Evolutionary conservation across 768 basidiomycete genomes (phyloP), one percentile per base, ranked within the genome.

Genomic region (Panus rudis): DNA sequence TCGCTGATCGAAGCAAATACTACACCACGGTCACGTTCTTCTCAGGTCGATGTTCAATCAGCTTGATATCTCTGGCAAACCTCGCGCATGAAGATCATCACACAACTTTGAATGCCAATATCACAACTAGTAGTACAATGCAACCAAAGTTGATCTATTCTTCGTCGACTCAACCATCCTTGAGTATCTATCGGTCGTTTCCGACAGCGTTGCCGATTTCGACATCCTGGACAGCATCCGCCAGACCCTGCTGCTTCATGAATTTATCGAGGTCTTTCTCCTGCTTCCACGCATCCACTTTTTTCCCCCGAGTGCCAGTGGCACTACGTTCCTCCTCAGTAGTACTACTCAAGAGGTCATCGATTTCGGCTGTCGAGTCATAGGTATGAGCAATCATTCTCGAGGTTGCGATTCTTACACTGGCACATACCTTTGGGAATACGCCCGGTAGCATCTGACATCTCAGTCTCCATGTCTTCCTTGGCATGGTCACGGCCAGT

Each of bases 211-310:
- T n/a, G n/a, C n/a, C 43, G 19, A 55, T 56, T 40, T 51, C 49
- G 6, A 54, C 45, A 17, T 56, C 55, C 41, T 52, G 51, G 4
- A 52, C 44, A 8, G 40, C 54, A 11, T 35, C 39, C 24, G 26
- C 19, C 22, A 53, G 20, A 6, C 52, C 51, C 7, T 24, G 27
- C 33, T 55, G 47, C 11, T 51, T 49, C 23, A 54, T 21, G 25
- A 37, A 28, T 6, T 39, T 45, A 40, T 58, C 62, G 11, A 58
- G 3, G 6, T 45, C 55, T 37, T 46, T 49, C 42, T 59, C 55
- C 46, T 58, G 53, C 34, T 52, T 53, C 50, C 39, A 55, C 8
- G 54, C 52, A 24, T 58, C 56, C n/a, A 48, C 44, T 43, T 43
- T 53, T 7, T 43, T 47, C 2, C 57, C 57, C 20, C 57, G 58